These are phyloP conservation scores for Aegle marmelos DNA, from an alignment of 345 rosid species.

Conservation along the genomic window DNA sequence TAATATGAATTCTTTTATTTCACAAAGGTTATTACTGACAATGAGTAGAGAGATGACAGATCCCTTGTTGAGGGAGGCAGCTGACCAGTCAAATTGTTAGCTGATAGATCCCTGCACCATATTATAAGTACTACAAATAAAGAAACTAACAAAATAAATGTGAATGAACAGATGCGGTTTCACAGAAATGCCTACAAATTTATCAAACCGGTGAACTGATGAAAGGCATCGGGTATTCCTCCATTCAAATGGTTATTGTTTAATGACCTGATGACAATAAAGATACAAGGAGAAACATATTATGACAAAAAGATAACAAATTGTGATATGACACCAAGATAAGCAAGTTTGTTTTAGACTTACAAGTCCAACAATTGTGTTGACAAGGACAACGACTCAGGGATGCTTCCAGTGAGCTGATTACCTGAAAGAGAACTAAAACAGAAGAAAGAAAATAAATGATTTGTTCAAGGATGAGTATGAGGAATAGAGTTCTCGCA, in stretches of 20 bases:
- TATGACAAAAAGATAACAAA: neutral
- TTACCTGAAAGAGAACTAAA: constrained; percentile 60
- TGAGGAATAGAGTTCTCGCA: neutral
- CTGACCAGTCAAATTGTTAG: constrained; percentile 62
- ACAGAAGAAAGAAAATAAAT: constrained; percentile 13
- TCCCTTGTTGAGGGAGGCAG: constrained; percentile 77
- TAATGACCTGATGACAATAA: constrained; percentile 50
- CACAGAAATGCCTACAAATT: constrained; percentile 45
- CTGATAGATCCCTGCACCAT: constrained; percentile 68
- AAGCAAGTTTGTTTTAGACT: constrained; percentile 26
- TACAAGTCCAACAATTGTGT: constrained; percentile 53
- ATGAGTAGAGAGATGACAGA: constrained; percentile 56
- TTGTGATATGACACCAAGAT: neutral
- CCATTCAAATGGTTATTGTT: constrained; percentile 62
- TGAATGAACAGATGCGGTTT: neutral
- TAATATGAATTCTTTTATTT: neutral
- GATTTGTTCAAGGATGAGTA: neutral
- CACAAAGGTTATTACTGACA: constrained; percentile 48
- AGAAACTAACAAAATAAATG: constrained; percentile 12
- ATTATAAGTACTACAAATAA: constrained; percentile 16
- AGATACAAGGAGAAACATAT: constrained; percentile 8
- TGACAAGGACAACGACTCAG: constrained; percentile 38
- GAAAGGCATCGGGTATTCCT: constrained; percentile 74
- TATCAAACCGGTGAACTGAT: constrained; percentile 47
- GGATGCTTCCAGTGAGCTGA: constrained; percentile 62